Evolutionary conservation across 345 rosid species (phyloP), one percentile per base, ranked within the genome.

Genomic region (Dimocarpus longan): DNA sequence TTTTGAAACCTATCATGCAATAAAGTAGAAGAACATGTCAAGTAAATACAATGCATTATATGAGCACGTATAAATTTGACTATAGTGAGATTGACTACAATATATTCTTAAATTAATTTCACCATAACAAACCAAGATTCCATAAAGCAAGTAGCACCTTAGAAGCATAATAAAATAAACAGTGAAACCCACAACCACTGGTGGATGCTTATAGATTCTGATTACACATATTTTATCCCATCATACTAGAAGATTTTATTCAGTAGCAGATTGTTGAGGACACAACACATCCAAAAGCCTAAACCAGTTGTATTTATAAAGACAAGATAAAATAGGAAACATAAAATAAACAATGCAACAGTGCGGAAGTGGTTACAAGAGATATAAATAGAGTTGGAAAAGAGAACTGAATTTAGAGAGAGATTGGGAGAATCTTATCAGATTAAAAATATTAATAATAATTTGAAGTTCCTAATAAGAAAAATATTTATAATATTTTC

Each of bases 1-100:
- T 83, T 91, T 93, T 81, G 97, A 92, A 75, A 91, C 91, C 99
- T 95, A 84, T 72, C 24, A 75, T 67, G 16, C 12, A 32, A 65
- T 16, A 75, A 26, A 15, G 70, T 70, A 75, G 77, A 28, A 68
- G 42, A 50, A 76, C 43, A 59, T 8, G 65, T 24, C 11, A 57
- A 69, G 46, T 26, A 76, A 77, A 76, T 42, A 24, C n/a, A 10
- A 67, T 32, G 68, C 46, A 24, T 75, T 60, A 26, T 26, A 26
- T 62, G 22, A 52, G 68, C 73, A 78, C 37, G 26, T 54, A 40
- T 69, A 32, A 19, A 65, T 22, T 52, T 13, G 48, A 56, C 16
- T 15, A 42, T 60, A 57, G 52, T 26, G 21, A 42, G 50, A 73
- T 16, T 21, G 37, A 46, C 22, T 57, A 71, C 18, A 62, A 10